A percentile compares a stretch with the other conserved stretches of the same genome.
These are phyloP conservation scores for Rutstroemia sp. DNA, from an alignment of 2,329 filamentous ascomycete species.

Conservation along the genomic window DNA sequence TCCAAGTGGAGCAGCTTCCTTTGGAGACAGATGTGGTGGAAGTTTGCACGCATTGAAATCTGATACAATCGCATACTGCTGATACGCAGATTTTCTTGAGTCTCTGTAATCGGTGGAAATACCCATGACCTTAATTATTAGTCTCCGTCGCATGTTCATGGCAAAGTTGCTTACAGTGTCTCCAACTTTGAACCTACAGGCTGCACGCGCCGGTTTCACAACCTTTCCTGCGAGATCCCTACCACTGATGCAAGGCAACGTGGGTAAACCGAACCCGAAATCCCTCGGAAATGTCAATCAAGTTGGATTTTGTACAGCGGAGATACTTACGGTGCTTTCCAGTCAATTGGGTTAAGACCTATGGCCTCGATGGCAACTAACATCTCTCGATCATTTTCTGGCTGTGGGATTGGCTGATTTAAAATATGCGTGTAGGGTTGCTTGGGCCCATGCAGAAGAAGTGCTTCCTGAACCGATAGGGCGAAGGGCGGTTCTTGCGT, in stretches of 20 bases:
- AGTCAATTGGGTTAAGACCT: constrained; percentile 72
- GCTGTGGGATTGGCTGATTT: constrained; percentile 39
- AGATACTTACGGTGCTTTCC: constrained; percentile 71
- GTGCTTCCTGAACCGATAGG: constrained; percentile 34
- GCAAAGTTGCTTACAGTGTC: constrained; percentile 39
- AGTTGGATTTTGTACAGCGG: constrained; percentile 33
- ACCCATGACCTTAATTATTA: constrained; percentile 28
- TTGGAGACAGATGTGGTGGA: constrained; percentile 15
- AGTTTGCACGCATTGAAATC: constrained; percentile 27
- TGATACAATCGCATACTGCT: constrained; percentile 45
- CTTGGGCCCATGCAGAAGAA: constrained; percentile 42
- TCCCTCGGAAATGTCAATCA: constrained; percentile 16
- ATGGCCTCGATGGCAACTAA: constrained; percentile 52
- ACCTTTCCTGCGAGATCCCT: constrained; percentile 59
- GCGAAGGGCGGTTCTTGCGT: constrained; percentile 9
- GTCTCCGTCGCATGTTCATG: constrained; percentile 21
- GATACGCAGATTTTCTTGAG: constrained; percentile 26
- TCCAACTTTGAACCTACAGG: constrained; percentile 44
- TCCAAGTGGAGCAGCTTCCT: constrained; percentile 24
- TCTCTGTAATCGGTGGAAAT: constrained; percentile 29
- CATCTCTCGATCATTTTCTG: constrained; percentile 49
- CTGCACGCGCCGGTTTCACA: constrained; percentile 37
- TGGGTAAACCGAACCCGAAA: constrained; percentile 27
- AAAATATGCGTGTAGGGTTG: constrained; percentile 41
- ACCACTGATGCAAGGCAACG: constrained; percentile 26